phyloP scores from a whole-genome alignment of 2,329 filamentous ascomycete genomes.

The Fusarium siculi region DNA sequence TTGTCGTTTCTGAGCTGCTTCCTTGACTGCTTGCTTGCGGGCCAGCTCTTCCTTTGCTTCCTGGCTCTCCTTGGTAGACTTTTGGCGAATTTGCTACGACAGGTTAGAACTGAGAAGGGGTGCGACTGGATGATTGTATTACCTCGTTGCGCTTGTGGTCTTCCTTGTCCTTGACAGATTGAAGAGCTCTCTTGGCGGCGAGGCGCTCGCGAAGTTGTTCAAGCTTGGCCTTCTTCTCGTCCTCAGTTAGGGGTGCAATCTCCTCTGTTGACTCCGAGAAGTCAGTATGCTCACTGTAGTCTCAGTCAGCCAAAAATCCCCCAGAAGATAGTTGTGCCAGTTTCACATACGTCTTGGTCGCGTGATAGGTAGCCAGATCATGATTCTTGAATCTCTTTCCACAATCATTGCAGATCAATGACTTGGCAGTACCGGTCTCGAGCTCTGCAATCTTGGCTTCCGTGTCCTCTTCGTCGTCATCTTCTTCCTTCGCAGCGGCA shows the following conservation, averaged over 20 bases:
- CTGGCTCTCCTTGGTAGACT: slow-evolving; percentile 88
- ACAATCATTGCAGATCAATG: slow-evolving; percentile 93
- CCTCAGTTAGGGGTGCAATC: slow-evolving; percentile 88
- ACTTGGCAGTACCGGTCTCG: slow-evolving; percentile 78
- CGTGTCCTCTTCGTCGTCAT: slow-evolving; percentile 59
- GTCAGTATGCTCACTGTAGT: slow-evolving; percentile 78
- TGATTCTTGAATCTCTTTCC: slow-evolving; percentile 88
- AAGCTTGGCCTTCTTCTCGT: slow-evolving; percentile 86
- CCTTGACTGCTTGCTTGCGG: slow-evolving; percentile 91
- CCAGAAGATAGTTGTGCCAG: background rate
- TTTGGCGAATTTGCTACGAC: slow-evolving; percentile 76
- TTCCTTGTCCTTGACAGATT: slow-evolving; percentile 79
- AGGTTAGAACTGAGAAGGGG: background rate
- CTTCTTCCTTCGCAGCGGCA: slow-evolving; percentile 55
- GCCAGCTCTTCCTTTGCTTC: slow-evolving; percentile 90
- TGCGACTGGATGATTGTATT: slow-evolving; percentile 11
- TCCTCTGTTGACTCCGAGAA: slow-evolving; percentile 95
- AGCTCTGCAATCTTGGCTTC: slow-evolving; percentile 71
- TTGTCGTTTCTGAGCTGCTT: slow-evolving; percentile 83
- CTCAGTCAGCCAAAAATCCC: background rate
- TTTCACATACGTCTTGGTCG: slow-evolving; percentile 76
- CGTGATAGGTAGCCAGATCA: slow-evolving; percentile 88
- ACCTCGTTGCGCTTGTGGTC: slow-evolving; percentile 89
- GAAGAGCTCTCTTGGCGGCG: slow-evolving; percentile 75
- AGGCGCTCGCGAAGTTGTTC: slow-evolving; percentile 78